These are phyloP conservation scores for Saccharomycopsis crataegensis DNA, from an alignment of 1,139 yeast species.

Conservation along the genomic window DNA sequence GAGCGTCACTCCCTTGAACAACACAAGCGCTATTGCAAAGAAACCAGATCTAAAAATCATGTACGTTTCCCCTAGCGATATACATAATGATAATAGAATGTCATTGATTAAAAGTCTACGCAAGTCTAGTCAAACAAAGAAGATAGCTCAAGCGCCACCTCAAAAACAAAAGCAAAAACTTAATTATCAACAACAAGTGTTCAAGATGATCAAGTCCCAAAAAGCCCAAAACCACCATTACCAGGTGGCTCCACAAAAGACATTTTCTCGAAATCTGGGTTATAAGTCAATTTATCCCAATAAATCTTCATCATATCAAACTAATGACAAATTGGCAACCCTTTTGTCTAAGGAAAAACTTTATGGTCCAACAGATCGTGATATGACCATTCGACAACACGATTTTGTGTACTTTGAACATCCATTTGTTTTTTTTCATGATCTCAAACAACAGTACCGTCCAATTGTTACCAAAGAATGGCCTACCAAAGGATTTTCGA, in stretches of 20 bases:
- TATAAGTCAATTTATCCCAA: background rate
- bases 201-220: conserved; percentile 4
- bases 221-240: background rate
- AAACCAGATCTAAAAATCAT: background rate
- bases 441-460: conserved; percentile 67
- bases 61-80: background rate
- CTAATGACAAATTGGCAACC: conserved; percentile 38
- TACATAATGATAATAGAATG: conserved; percentile 1
- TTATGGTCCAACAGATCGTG: conserved; percentile 83
- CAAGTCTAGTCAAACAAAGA: conserved; percentile 2
- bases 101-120: conserved; percentile 9
- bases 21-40: background rate
- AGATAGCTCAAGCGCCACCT: background rate
- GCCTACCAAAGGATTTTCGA: conserved; percentile 25
- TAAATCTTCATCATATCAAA: background rate
- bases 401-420: conserved; percentile 76
- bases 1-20: background rate
- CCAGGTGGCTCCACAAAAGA: background rate
- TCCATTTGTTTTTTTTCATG: conserved; percentile 76
- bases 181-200: conserved; percentile 15
- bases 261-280: background rate
- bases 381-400: conserved; percentile 67
- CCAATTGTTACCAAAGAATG: conserved; percentile 85
- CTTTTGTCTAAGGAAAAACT: conserved; percentile 78
- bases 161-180: conserved; percentile 1